Evolutionary conservation across 73 alveolate genomes (phyloP).

Genomic region (Paramecium biaurelia): DNA sequence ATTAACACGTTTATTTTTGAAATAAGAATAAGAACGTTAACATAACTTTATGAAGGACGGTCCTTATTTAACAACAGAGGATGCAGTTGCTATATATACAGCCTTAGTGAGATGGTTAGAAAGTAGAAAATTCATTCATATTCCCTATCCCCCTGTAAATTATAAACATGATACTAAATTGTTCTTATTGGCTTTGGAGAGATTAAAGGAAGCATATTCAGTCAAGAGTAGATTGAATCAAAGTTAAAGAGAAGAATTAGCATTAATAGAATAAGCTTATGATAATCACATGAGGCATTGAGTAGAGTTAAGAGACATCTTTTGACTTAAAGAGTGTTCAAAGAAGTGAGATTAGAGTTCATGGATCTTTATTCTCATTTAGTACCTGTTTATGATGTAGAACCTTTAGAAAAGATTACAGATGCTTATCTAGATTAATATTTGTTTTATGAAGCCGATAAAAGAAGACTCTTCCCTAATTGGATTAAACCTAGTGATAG

Average conservation of each 20-base stretch:
- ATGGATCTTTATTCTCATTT: constrained; percentile 98
- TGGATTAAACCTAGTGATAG: constrained; percentile 99
- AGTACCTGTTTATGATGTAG: constrained; percentile 99
- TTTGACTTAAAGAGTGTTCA: constrained; percentile 98
- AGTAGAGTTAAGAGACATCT: constrained; percentile 99
- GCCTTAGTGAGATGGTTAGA: constrained; percentile 98
- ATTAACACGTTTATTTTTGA: constrained; percentile 97
- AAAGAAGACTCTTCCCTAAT: constrained; percentile 99
- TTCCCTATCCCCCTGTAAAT: constrained; percentile 99
- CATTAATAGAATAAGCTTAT: constrained; percentile 99
- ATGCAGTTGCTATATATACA: constrained; percentile 99
- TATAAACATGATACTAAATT: constrained; percentile 99
- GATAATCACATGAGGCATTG: constrained; percentile 99
- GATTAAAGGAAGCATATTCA: constrained; percentile 99
- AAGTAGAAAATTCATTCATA: constrained; percentile 95
- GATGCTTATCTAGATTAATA: constrained; percentile 99
- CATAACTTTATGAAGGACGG: constrained; percentile 99
- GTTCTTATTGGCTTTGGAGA: constrained; percentile 96
- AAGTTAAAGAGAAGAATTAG: constrained; percentile 99
- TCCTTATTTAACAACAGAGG: constrained; percentile 98
- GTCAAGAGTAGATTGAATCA: constrained; percentile 93
- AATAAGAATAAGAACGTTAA: constrained; percentile 98
- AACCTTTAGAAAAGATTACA: constrained; percentile 99
- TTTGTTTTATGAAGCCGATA: constrained; percentile 99
- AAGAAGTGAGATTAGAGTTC: constrained; percentile 99